A percentile compares a stretch with the other conserved stretches of the same genome.
Evolutionary conservation across 139 green algal genomes (phyloP).

Genomic region (Pedinophyceae sp.): DNA sequence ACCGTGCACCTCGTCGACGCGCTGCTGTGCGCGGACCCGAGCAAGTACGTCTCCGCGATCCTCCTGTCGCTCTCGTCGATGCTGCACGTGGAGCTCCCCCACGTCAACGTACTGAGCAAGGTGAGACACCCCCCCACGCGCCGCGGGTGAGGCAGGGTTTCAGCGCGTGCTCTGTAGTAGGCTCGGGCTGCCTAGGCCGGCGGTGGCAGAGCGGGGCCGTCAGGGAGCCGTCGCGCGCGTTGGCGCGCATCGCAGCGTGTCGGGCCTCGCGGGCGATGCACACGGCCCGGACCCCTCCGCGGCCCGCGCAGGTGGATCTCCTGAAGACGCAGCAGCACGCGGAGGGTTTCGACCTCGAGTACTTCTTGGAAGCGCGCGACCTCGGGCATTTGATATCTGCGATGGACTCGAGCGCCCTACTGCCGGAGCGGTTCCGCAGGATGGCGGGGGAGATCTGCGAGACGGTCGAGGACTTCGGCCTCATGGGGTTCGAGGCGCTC

Average conservation of each 20-base stretch:
- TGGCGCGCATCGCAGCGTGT: conserved; percentile 73
- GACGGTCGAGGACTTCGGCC: conserved; percentile 73
- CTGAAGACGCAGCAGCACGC: no score
- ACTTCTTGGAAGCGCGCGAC: conserved; percentile 7
- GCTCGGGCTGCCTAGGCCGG: background rate
- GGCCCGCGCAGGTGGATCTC: no score
- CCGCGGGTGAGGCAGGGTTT: no score
- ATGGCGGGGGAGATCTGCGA: conserved; percentile 52
- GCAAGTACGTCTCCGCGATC: conserved; percentile 69
- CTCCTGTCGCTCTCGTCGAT: conserved; percentile 55
- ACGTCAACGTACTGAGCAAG: conserved; percentile 70
- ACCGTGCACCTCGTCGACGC: conserved; percentile 70
- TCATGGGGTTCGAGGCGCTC: conserved; percentile 72
- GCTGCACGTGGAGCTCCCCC: conserved; percentile 65
- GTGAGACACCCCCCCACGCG: background rate
- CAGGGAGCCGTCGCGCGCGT: background rate
- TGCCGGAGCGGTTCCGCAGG: conserved; percentile 27
- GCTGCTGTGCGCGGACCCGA: conserved; percentile 36
- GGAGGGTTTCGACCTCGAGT: background rate
- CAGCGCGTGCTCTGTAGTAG: background rate
- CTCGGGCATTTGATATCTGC: background rate
- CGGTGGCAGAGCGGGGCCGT: background rate
- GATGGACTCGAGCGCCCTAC: background rate
- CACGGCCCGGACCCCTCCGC: no score
- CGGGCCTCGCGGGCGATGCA: no score